phyloP scores from a whole-genome alignment of 2,329 filamentous ascomycete genomes.

The Verticillium zaregamsianum region DNA sequence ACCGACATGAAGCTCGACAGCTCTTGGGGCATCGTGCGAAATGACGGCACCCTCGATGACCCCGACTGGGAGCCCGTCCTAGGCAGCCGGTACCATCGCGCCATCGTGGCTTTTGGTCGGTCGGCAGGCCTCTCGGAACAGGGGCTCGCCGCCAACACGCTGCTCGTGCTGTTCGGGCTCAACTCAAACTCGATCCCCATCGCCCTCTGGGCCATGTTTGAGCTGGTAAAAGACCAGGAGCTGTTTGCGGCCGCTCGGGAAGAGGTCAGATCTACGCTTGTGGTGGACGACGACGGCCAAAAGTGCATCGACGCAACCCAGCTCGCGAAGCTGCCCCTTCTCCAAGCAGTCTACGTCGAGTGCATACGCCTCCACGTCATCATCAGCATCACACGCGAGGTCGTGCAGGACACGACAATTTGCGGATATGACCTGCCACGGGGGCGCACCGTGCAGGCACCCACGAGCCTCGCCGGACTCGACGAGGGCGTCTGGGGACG shows the following conservation, averaged over 20 bases:
- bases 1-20: constrained; percentile 4
- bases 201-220: constrained; percentile 22
- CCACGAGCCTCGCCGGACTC: constrained; percentile 16
- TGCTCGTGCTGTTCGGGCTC: constrained; percentile 8
- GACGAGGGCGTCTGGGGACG: constrained; percentile 11
- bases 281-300: constrained; percentile 9
- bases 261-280: constrained; percentile 14
- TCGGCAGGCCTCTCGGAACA: constrained; percentile 11
- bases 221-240: constrained; percentile 17
- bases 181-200: constrained; percentile 25
- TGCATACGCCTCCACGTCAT: constrained; percentile 19
- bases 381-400: constrained; percentile 19
- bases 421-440: constrained; percentile 13
- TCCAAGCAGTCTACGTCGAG: constrained; percentile 22
- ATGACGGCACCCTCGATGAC: constrained; percentile 9
- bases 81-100: constrained; percentile 17
- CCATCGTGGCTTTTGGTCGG: constrained; percentile 15
- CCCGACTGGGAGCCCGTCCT: constrained; percentile 22
- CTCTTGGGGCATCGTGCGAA: constrained; percentile 9
- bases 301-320: constrained; percentile 12
- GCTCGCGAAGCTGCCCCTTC: constrained; percentile 16
- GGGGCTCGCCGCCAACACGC: constrained; percentile 8
- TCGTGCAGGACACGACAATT: constrained; percentile 9
- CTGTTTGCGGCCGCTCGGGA: constrained; percentile 15
- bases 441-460: constrained; percentile 17